Base-by-base conservation (phyloP, 805 yeast genomes). In the Candida sphagnicola region DNA sequence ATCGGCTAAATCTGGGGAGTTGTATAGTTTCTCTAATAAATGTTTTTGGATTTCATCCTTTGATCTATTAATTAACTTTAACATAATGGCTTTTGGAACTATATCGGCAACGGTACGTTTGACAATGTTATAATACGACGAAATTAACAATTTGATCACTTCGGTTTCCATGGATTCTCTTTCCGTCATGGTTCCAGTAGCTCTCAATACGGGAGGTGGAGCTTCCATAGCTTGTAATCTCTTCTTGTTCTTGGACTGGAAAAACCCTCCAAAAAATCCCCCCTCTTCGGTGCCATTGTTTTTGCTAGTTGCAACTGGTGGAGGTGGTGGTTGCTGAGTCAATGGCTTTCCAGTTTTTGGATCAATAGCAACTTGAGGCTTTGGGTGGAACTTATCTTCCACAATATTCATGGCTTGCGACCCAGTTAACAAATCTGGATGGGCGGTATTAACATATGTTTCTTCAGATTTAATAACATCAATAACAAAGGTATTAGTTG, bases 101-200 rank as follows among this genome's bases (percentile, higher is more conserved):
- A 90, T 70, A 59, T 93, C 99, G 15, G 95, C 84, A 51, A 93
- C 83, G 1, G 97, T 87, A 59, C 95, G 80, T 67, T 90, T 88
- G 35, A 93, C 96, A 59, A 93, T 93, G 56, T 79, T 79, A 69
- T 84, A 93, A 65, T 93, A 93, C 18, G 96, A 87, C 37, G 82
- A 77, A 48, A 93, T 91, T 58, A 93, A 75, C 43, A 93, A 74
- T 69, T 93, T 93, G 58, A 93, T 93, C 28, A 93, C 97, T 58
- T 93, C 99, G 2, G 98, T 91, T 64, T 93, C 99, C 78, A 86
- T 83, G 17, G 91, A 80, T 68, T 93, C 99, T 50, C 97, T 82
- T 61, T 93, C 99, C 13, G 95, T 81, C 85, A 93, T 75, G 29
- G 80, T 75, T 35, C 97, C 96, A 15, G 91, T 80, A 6, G 98